Evolutionary conservation across 2,329 filamentous ascomycete species (phyloP).

Genomic region (Pyrenophora tritici-repentis): DNA sequence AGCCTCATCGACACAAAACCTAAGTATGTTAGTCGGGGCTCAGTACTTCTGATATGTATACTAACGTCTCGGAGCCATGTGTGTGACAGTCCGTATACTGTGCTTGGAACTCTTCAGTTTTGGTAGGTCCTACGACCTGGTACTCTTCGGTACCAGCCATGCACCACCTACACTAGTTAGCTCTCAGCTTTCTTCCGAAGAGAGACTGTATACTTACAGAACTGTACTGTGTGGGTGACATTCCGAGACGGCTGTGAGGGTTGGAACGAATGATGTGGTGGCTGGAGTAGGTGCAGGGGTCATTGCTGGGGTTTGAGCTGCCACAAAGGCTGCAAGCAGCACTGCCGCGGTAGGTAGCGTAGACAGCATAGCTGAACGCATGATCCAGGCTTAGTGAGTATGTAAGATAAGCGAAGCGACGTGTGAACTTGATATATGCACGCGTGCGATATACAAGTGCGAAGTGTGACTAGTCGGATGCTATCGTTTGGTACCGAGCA

Average conservation of each 20-base stretch:
- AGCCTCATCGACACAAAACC: slow-evolving; percentile 65
- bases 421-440: background rate
- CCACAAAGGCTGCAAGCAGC: slow-evolving; percentile 13
- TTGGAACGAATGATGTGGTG: slow-evolving; percentile 16
- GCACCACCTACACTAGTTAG: slow-evolving; percentile 49
- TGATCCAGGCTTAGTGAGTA: background rate
- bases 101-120: slow-evolving; percentile 61
- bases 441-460: too few species aligned
- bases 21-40: slow-evolving; percentile 35
- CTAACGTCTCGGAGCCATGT: slow-evolving; percentile 64
- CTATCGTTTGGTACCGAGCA: too few species aligned
- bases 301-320: slow-evolving; percentile 24
- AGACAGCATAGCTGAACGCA: slow-evolving; percentile 16
- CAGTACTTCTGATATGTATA: slow-evolving; percentile 2
- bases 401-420: background rate
- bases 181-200: background rate
- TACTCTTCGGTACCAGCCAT: slow-evolving; percentile 52
- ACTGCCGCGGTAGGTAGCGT: slow-evolving; percentile 4
- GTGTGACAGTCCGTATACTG: slow-evolving; percentile 68
- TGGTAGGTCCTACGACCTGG: slow-evolving; percentile 57
- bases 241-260: slow-evolving; percentile 55
- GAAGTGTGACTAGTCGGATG: too few species aligned
- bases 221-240: slow-evolving; percentile 57
- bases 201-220: slow-evolving; percentile 44
- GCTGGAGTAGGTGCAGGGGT: slow-evolving; percentile 5